Base-by-base conservation (phyloP, 306 rosid genomes). In the Gynostemma pentaphyllum region DNA sequence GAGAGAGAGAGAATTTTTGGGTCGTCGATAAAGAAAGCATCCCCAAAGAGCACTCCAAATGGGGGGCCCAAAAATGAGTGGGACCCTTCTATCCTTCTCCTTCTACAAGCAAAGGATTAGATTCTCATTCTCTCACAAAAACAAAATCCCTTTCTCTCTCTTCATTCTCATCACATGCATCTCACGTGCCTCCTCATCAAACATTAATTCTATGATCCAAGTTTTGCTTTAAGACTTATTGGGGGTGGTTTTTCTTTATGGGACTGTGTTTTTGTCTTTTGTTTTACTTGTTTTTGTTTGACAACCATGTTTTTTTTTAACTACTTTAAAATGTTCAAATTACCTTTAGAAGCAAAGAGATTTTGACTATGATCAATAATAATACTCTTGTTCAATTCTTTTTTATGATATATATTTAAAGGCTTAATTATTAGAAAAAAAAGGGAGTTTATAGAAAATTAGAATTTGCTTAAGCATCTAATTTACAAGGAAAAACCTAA, bases 21-120 rank as follows among this genome's bases (percentile, higher is more conserved):
- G 90, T 79, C 79, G 68, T 76, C 94, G 95, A 81, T 76, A 88
- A 94, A 88, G 95, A 83, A 72, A 55, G 78, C 81, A 78, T 84
- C 79, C 85, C 95, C 75, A 82, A 82, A 85, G 90, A 84, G 76
- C 92, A 86, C 96, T 76, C 95, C 68, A 73, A 69, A 68, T 29
- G 74, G 18, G 45, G 81, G 87, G 70, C 62, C 86, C 82, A 63
- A 63, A 15, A 22, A 16, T 7, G 16, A 0, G 69, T 75, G 82
- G 87, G 74, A 74, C 75, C 95, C 82, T 62, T 85, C 78, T 62
- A 74, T 76, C 79, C 37, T 44, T 65, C 94, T 85, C 89, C 76
- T 75, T 79, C 84, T 10, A 74, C 95, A 94, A 88, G 95, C 90
- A 88, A 94, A 73, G 95, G 70, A 92, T n/a, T 81, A 86, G 70